Evolutionary conservation across 1,139 yeast species (phyloP), one percentile per base, ranked within the genome.

Genomic region (Scheffersomyces titani): DNA sequence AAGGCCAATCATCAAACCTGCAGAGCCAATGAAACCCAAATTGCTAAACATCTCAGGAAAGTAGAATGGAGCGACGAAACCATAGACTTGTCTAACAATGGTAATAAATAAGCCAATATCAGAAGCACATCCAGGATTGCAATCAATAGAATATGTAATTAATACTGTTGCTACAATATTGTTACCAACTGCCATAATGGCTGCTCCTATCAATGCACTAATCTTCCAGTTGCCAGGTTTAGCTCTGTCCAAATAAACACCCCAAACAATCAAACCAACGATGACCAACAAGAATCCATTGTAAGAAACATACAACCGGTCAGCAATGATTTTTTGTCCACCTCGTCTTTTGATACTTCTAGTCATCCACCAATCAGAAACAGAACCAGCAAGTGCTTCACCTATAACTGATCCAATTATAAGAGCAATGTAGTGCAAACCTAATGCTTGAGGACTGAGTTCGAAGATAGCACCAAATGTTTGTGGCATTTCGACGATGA

Each of bases 301-400:
- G 56, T 70, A 70, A 5, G 69, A 56, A 36, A 65, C 51, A 65
- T 66, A 61, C 52, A 70, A 59, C 40, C 73, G 59, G 51, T 68
- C 70, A 52, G 61, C 69, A 45, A 65, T 58, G 22, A 61, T 55
- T 57, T 59, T 55, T 36, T 56, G 47, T 20, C 67, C 64, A 48
- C 48, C 46, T 52, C 70, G 57, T 47, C 52, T 59, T 16, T 47
- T 53, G 47, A 52, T 54, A 52, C 62, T 52, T 44, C 56, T 53
- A 44, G 57, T 57, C 71, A 70, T 69, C 71, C 70, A 68, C 63
- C 62, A 61, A 57, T 70, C 73, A 19, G 71, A 68, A 19, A 64
- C 56, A 5, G 70, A 67, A 19, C 73, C 73, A 13, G 69, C 66
- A 18, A 69, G 51, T 13, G 63, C 51, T 54, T 70, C 73, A 18